These are phyloP conservation scores for Xanthoparmelia taractica DNA, from an alignment of 495 filamentous ascomycete species.

Conservation along the genomic window DNA sequence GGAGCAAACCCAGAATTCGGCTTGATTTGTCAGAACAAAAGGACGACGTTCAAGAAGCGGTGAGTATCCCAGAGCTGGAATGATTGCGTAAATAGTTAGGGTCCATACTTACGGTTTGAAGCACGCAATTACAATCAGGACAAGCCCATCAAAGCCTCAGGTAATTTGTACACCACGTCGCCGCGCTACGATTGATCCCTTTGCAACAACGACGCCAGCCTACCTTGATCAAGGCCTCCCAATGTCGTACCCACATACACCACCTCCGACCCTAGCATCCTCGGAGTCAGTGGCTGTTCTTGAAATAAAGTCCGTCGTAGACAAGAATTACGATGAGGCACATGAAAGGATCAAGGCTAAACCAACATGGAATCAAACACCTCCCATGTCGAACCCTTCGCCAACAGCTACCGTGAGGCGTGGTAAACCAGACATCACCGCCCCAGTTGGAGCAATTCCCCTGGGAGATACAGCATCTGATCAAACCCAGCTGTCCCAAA, in stretches of 20 bases:
- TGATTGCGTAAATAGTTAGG: not conserved
- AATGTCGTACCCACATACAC: slow-evolving; percentile 1
- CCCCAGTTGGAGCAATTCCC: not conserved
- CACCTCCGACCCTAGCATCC: not conserved
- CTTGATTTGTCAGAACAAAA: slow-evolving; percentile 13
- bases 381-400: not conserved
- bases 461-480: not conserved
- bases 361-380: slow-evolving; percentile 4
- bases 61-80: not conserved
- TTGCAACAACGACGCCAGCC: not conserved
- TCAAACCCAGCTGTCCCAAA: not conserved
- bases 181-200: not conserved
- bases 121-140: slow-evolving; percentile 18
- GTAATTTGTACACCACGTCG: slow-evolving; percentile 18
- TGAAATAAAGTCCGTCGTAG: not conserved
- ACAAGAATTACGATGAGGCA: slow-evolving; percentile 9
- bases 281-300: slow-evolving; percentile 2
- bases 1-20: slow-evolving; percentile 16
- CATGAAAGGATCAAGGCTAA: slow-evolving; percentile 15
- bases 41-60: slow-evolving; percentile 20
- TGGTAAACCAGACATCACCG: too few relatives aligned
- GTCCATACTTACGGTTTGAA: slow-evolving; percentile 6
- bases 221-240: not conserved
- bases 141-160: slow-evolving; percentile 21
- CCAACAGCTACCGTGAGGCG: not conserved